Conservation (phyloP, 2,329 filamentous ascomycete genomes). For the Akanthomyces uredinophilus region DNA sequence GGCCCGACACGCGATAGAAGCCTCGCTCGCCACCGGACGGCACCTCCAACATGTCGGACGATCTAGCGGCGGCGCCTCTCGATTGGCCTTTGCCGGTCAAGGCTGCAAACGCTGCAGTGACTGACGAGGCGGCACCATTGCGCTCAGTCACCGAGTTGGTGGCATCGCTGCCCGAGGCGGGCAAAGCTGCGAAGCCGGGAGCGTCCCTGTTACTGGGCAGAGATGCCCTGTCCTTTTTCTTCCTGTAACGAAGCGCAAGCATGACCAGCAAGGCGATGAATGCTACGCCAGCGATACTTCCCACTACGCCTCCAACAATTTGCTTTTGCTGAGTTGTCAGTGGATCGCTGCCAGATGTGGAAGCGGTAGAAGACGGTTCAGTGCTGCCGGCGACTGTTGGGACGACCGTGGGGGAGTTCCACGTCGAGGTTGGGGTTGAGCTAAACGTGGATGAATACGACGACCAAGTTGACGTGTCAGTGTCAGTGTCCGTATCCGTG, state of each 20-base stretch:
- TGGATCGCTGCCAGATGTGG: conserved; percentile 17
- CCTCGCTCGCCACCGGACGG: conserved; percentile 46
- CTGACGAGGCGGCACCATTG: conserved; percentile 29
- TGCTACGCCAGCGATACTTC: conserved; percentile 53
- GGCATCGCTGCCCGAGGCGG: conserved; percentile 20
- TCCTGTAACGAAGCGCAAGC: conserved; percentile 52
- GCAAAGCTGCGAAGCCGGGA: conserved; percentile 20
- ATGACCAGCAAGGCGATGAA: conserved; percentile 51
- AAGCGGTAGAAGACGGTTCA: conserved; percentile 16
- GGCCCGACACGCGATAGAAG: conserved; percentile 61
- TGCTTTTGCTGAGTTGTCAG: conserved; percentile 32
- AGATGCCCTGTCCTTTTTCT: conserved; percentile 33
- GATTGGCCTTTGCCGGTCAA: conserved; percentile 37
- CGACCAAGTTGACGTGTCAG: neutral
- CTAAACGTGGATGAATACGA: conserved; percentile 5
- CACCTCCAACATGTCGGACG: conserved; percentile 21
- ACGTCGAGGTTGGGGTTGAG: conserved; percentile 5
- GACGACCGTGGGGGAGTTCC: conserved; percentile 18
- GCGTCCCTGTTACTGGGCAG: conserved; percentile 22
- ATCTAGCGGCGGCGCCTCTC: neutral
- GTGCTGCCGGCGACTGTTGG: conserved; percentile 20
- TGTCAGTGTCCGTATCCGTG: neutral
- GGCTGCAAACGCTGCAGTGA: conserved; percentile 45
- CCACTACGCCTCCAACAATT: conserved; percentile 53
- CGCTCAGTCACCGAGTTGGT: conserved; percentile 41